Evolutionary conservation across 2,329 filamentous ascomycete genomes (phyloP).

Genomic region (Paraconiothyrium brasiliense): DNA sequence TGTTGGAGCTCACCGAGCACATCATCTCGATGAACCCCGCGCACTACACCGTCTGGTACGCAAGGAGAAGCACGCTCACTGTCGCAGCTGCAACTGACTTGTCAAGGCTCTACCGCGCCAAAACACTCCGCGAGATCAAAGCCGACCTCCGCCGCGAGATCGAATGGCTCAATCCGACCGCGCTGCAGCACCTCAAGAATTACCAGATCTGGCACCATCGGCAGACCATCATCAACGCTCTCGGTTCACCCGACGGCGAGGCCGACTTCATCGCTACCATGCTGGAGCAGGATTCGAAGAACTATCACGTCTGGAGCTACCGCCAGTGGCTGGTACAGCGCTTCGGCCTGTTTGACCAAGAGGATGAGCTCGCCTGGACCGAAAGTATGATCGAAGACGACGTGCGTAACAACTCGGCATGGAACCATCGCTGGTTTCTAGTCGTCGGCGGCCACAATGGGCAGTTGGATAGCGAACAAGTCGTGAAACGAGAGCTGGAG

Average conservation of each 20-base stretch:
- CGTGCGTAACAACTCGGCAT: constrained; percentile 94
- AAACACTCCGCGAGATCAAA: constrained; percentile 74
- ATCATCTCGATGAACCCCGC: constrained; percentile 94
- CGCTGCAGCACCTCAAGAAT: constrained; percentile 89
- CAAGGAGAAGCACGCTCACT: constrained; percentile 11
- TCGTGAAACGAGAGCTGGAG: constrained; percentile 77
- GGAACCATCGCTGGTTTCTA: constrained; percentile 97
- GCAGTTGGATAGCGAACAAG: constrained; percentile 55
- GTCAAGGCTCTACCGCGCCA: constrained; percentile 82
- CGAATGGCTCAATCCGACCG: constrained; percentile 84
- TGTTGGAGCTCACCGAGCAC: constrained; percentile 82
- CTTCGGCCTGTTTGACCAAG: constrained; percentile 63
- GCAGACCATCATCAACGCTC: constrained; percentile 65
- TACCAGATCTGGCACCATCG: constrained; percentile 93
- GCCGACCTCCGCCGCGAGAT: constrained; percentile 77
- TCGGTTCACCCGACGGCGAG: constrained; percentile 72
- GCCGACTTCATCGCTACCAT: constrained; percentile 79
- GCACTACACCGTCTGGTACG: constrained; percentile 94
- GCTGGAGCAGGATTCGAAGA: constrained; percentile 88
- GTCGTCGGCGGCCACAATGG: constrained; percentile 71
- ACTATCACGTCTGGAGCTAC: constrained; percentile 99
- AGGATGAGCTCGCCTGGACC: constrained; percentile 73
- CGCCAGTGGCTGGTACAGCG: constrained; percentile 78
- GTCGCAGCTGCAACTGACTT: constrained; percentile 24
- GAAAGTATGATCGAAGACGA: constrained; percentile 79